Base-by-base conservation (phyloP, 2,329 filamentous ascomycete species). In the Akanthomyces lecanii region DNA sequence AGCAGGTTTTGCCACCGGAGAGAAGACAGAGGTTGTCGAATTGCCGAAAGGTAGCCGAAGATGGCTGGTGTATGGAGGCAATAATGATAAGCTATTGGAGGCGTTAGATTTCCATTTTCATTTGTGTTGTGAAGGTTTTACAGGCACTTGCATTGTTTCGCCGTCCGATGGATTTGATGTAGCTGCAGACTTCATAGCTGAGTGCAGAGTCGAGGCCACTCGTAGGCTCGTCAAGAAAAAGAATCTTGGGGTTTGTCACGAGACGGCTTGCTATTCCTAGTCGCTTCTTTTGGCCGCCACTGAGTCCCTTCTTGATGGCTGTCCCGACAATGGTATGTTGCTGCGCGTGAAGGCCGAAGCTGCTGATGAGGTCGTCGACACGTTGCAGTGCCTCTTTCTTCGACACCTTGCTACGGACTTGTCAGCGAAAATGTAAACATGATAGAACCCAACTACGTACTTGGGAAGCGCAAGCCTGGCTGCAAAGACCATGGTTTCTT, bases 221-320 rank as follows among this genome's bases (percentile, higher is more conserved):
- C 0, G 91, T 96, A 0, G 91, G 91, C 74, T 95, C 91, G 71
- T 95, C 90, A 38, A 96, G 77, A 71, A 96, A 95, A 28, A 96
- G 74, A 8, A 96, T 86, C 73, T 89, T 90, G 0, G 92, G 91
- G 63, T 83, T 87, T 1, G 91, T 94, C 69, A 96, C 90, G 42
- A 96, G 81, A 71, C 92, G 90, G 65, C 89, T 90, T 1, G 91
- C 91, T 5, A 96, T 87, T 67, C 89, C 90, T 8, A 94, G 82
- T 58, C 92, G 82, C 45, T 90, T 83, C 79, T 95, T 96, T 77
- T 96, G 91, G 1, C 91, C 92, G 55, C 92, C 92, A 66, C 88
- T 91, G 63, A 96, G 86, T 16, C 92, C 92, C 74, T 93, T 95
- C 12, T 86, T 84, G 66, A 95, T 89, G 0, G 91, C 89, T 0